These are phyloP conservation scores for Myxozyma mucilagina DNA, from an alignment of 805 yeast genomes.

Conservation along the genomic window DNA sequence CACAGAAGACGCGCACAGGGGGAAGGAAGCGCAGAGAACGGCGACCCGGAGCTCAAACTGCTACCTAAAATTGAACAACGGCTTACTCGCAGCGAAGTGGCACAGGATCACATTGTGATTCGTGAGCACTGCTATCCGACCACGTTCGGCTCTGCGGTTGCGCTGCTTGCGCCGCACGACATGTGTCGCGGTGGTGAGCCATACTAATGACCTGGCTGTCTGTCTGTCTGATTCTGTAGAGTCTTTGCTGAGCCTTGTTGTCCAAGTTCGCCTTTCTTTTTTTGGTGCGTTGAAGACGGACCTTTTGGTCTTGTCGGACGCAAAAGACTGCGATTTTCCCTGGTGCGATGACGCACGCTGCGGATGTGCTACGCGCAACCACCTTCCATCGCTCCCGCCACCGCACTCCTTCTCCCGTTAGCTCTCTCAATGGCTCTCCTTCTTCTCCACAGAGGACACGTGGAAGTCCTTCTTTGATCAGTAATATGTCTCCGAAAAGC, in stretches of 20 bases:
- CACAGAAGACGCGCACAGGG: neutral
- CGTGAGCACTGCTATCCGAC: no score
- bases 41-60: neutral
- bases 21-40: neutral
- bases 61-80: no score
- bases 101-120: no score
- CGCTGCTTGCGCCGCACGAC: neutral
- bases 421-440: neutral
- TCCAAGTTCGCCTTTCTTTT: neutral
- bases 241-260: neutral
- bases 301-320: neutral
- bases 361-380: neutral
- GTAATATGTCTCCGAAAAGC: neutral
- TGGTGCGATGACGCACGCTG: neutral
- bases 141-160: neutral
- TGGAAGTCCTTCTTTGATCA: neutral
- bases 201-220: no score
- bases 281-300: neutral
- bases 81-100: no score
- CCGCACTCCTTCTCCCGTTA: constrained; percentile 2
- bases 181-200: neutral
- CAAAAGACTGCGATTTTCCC: neutral
- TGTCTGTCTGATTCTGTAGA: no score
- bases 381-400: constrained; percentile 1
- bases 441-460: neutral